phyloP scores from a whole-genome alignment of 1,284 basidiomycete genomes.

The Clitocybe nebularis region DNA sequence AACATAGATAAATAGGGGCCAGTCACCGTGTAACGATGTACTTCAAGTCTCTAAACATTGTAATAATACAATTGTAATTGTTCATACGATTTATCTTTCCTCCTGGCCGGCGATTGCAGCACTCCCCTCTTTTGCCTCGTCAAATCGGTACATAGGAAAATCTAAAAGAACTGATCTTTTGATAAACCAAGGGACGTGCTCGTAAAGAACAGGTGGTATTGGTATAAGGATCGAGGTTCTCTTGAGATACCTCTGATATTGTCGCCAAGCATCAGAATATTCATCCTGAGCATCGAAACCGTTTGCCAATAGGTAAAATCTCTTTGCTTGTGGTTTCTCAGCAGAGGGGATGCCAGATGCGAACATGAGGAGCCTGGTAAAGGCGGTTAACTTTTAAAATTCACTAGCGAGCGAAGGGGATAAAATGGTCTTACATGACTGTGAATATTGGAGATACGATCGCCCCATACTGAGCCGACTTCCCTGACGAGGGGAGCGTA shows the following conservation, averaged over 20 bases:
- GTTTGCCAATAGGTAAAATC: constrained; percentile 59
- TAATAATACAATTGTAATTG: background rate
- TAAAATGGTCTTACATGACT: constrained; percentile 46
- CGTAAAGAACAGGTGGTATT: constrained; percentile 58
- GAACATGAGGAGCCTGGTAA: constrained; percentile 55
- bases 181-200: constrained; percentile 47
- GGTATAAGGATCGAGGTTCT: constrained; percentile 67
- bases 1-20: no score
- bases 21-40: no score
- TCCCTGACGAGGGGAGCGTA: constrained; percentile 34
- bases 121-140: constrained; percentile 50
- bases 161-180: constrained; percentile 64
- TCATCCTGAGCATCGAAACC: constrained; percentile 30
- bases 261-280: constrained; percentile 41
- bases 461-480: constrained; percentile 55
- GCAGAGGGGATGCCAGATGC: constrained; percentile 69
- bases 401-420: background rate
- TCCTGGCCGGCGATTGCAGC: no score
- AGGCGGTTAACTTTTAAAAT: background rate
- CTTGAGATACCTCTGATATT: constrained; percentile 55
- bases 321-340: constrained; percentile 67
- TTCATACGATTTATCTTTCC: background rate
- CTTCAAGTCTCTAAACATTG: background rate
- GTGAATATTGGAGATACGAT: constrained; percentile 66
- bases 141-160: constrained; percentile 59